Percentiles rank a stretch among this genome's conserved stretches.
Conservation (phyloP, 768 basidiomycete species). For the Cantharellus cinnabarinus region DNA sequence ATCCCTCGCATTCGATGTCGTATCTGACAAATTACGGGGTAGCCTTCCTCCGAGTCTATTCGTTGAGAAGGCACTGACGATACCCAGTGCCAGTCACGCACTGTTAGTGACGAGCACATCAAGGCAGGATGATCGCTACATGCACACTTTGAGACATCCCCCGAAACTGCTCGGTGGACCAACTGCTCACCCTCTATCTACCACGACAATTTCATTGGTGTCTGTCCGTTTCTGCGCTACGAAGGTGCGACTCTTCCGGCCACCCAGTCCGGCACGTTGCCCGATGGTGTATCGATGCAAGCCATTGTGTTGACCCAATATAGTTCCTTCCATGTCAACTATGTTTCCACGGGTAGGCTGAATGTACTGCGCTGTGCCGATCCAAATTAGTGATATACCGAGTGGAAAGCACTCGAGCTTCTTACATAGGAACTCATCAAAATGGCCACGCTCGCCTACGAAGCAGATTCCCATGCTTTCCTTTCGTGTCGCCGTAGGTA, state of each 20-base stretch:
- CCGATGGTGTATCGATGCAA: constrained; percentile 78
- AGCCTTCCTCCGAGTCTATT: constrained; percentile 24
- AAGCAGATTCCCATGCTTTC: constrained; percentile 96
- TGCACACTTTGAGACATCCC: not conserved
- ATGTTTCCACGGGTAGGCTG: constrained; percentile 48
- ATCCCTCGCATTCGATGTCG: constrained; percentile 47
- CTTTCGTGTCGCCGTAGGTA: constrained; percentile 53
- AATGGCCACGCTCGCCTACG: constrained; percentile 59
- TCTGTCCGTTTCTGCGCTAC: constrained; percentile 49
- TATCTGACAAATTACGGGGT: constrained; percentile 34
- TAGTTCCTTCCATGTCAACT: constrained; percentile 34
- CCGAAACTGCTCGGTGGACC: not conserved
- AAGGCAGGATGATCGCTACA: constrained; percentile 42
- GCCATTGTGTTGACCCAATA: constrained; percentile 44
- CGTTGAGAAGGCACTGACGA: constrained; percentile 28
- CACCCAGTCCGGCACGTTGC: constrained; percentile 47
- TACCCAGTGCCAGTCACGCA: constrained; percentile 53
- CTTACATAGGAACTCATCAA: constrained; percentile 54
- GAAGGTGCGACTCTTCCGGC: constrained; percentile 41
- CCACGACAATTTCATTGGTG: constrained; percentile 53
- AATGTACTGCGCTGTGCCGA: constrained; percentile 50
- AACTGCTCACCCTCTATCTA: constrained; percentile 11
- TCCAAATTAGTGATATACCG: not conserved
- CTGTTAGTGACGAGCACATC: constrained; percentile 17
- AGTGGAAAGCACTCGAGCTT: not conserved